Percentiles rank a stretch among this genome's conserved stretches.
Evolutionary conservation across 179 eudicot species (phyloP).

Genomic region (Drosera spatulata): DNA sequence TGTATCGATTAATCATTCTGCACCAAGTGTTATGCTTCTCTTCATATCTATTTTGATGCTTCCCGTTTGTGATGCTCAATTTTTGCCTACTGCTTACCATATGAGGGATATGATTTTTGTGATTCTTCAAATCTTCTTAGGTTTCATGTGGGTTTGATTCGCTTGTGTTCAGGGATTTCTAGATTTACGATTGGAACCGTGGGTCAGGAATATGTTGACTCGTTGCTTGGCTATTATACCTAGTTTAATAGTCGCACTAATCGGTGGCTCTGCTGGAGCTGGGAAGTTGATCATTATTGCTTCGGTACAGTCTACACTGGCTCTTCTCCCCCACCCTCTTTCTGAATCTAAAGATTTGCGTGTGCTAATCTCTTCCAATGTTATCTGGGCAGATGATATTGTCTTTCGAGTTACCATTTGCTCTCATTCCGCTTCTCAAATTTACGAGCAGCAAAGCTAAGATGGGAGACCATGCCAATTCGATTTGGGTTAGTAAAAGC

Average conservation of each 20-base stretch:
- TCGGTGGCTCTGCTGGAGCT: slow-evolving; percentile 91
- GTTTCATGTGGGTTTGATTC: not conserved
- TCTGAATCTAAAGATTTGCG: too few relatives aligned
- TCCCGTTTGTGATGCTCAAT: too few relatives aligned
- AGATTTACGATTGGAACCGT: slow-evolving; percentile 70
- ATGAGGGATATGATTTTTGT: too few relatives aligned
- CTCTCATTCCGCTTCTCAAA: slow-evolving; percentile 95
- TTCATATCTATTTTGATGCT: too few relatives aligned
- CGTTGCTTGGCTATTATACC: slow-evolving; percentile 93
- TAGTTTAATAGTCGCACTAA: slow-evolving; percentile 80
- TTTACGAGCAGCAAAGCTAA: slow-evolving; percentile 95
- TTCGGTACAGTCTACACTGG: slow-evolving; percentile 39
- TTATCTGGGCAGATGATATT: slow-evolving; percentile 71
- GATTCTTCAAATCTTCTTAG: too few relatives aligned
- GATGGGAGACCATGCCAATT: slow-evolving; percentile 85
- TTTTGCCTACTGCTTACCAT: too few relatives aligned
- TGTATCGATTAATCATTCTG: too few relatives aligned
- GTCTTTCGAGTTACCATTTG: slow-evolving; percentile 97
- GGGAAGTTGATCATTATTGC: slow-evolving; percentile 89
- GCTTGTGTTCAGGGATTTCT: slow-evolving; percentile 66
- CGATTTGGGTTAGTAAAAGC: slow-evolving; percentile 33
- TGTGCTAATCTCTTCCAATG: not conserved
- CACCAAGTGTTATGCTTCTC: too few relatives aligned
- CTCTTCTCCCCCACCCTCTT: not conserved
- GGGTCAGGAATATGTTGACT: slow-evolving; percentile 83